Conservation (phyloP, 2,329 filamentous ascomycete species). For the Claviceps lovelessii region DNA sequence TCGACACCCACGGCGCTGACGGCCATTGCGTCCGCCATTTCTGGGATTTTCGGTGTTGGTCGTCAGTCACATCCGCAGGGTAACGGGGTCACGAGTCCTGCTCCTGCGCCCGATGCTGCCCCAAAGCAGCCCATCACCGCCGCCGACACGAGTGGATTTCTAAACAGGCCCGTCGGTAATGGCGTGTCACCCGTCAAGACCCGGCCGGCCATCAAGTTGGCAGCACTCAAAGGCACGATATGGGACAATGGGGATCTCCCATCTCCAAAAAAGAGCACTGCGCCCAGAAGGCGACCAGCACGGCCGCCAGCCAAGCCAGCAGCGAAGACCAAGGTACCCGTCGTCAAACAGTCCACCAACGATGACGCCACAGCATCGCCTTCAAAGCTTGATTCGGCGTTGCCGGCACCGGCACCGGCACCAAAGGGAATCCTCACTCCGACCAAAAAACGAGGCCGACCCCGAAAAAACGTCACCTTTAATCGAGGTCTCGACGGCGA, state of each 20-base stretch:
- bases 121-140: background rate
- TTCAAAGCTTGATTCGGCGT: conserved; percentile 3
- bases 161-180: conserved; percentile 2
- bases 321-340: background rate
- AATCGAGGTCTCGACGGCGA: conserved; percentile 24
- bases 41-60: conserved; percentile 13
- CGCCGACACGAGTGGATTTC: background rate
- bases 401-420: conserved; percentile 6
- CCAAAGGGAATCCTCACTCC: conserved; percentile 45
- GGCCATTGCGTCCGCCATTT: conserved; percentile 19
- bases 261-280: conserved; percentile 6
- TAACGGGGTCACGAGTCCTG: conserved; percentile 1
- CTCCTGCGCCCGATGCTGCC: background rate
- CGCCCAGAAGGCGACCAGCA: conserved; percentile 5
- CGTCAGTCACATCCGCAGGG: conserved; percentile 7
- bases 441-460: conserved; percentile 24
- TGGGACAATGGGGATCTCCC: conserved; percentile 21
- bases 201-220: conserved; percentile 21
- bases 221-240: conserved; percentile 22
- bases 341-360: background rate
- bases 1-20: conserved; percentile 18
- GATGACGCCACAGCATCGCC: background rate
- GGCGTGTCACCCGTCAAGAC: conserved; percentile 5
- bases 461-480: conserved; percentile 43
- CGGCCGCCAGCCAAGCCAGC: background rate